A percentile compares a stretch with the other conserved stretches of the same genome.
Conservation (phyloP, 352 stramenopile species). For the Elongisporangium undulatum region DNA sequence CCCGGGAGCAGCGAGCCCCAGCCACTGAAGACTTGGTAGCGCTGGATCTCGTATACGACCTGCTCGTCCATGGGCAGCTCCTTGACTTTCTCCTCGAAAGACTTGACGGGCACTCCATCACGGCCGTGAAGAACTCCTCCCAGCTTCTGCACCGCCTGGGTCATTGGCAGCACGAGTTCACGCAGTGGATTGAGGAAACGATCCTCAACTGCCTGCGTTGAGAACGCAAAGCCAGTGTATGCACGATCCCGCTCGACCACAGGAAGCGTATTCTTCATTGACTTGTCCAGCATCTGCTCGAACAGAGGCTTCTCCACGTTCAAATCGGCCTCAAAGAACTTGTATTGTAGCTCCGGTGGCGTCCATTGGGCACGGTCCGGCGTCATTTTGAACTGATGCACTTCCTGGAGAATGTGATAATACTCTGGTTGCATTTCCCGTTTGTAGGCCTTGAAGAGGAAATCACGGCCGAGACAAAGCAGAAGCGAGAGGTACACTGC, state of each 20-base stretch:
- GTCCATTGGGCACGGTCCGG: constrained; percentile 51
- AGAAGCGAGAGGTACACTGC: constrained; percentile 67
- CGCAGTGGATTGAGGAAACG: constrained; percentile 78
- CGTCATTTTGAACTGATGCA: constrained; percentile 41
- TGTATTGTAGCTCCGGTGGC: constrained; percentile 57
- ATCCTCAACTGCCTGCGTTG: constrained; percentile 69
- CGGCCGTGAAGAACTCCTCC: neutral
- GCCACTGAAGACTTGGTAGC: constrained; percentile 79
- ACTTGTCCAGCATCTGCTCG: constrained; percentile 21
- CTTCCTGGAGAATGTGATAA: constrained; percentile 85
- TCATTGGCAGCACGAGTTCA: constrained; percentile 66
- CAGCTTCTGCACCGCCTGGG: constrained; percentile 28
- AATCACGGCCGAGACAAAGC: constrained; percentile 71
- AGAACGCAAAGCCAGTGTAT: constrained; percentile 85
- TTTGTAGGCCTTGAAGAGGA: constrained; percentile 85
- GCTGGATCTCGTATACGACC: constrained; percentile 77
- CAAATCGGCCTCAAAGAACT: constrained; percentile 69
- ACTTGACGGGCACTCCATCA: constrained; percentile 21
- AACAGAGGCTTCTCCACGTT: constrained; percentile 52
- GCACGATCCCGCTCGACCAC: constrained; percentile 30
- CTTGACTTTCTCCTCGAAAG: constrained; percentile 66
- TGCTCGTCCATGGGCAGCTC: constrained; percentile 56
- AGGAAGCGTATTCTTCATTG: constrained; percentile 4
- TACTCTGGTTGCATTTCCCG: constrained; percentile 81
- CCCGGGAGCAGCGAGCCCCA: constrained; percentile 76